Evolutionary conservation across 176 grass and related monocot species (phyloP).

Genomic region (Hyparrhenia diplandra): DNA sequence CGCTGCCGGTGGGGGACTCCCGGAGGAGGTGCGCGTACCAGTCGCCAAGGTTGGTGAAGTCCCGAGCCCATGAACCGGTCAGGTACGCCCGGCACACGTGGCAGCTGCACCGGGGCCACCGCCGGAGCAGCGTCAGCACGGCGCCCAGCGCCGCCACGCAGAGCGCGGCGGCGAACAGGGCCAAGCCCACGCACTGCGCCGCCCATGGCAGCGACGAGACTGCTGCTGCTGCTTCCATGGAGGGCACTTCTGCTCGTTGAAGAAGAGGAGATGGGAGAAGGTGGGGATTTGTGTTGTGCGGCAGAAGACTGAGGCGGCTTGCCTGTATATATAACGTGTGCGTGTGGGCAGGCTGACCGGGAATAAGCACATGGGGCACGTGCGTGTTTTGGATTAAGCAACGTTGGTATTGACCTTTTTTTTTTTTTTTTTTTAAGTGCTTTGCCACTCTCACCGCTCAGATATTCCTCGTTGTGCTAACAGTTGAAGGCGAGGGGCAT

Average conservation of each 20-base stretch:
- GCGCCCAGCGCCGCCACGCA: slow-evolving; percentile 22
- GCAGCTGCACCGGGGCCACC: slow-evolving; percentile 63
- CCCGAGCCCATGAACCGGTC: slow-evolving; percentile 49
- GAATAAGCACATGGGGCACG: slow-evolving; percentile 30
- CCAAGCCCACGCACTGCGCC: slow-evolving; percentile 10
- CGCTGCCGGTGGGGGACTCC: slow-evolving; percentile 46
- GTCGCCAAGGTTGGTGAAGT: slow-evolving; percentile 67
- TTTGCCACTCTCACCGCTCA: slow-evolving; percentile 16
- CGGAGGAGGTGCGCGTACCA: slow-evolving; percentile 77
- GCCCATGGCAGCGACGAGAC: slow-evolving; percentile 4
- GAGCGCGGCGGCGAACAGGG: slow-evolving; percentile 29
- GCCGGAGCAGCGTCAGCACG: slow-evolving; percentile 30
- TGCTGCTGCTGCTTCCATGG: not conserved
- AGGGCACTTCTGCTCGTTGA: not conserved
- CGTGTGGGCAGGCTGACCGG: not conserved
- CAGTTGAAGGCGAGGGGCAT: not conserved
- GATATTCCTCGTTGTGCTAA: not conserved
- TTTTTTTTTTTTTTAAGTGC: not conserved
- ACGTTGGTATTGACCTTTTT: not conserved
- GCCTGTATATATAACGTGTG: slow-evolving; percentile 34
- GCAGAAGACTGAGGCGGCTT: not conserved
- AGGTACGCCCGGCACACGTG: slow-evolving; percentile 59
- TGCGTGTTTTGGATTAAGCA: slow-evolving; percentile 16
- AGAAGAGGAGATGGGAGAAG: not conserved
- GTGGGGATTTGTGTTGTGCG: not conserved